Percentiles rank a stretch among this genome's conserved stretches.
Conservation (phyloP, 1,139 yeast species). For the Sugiyamaella novakii region DNA sequence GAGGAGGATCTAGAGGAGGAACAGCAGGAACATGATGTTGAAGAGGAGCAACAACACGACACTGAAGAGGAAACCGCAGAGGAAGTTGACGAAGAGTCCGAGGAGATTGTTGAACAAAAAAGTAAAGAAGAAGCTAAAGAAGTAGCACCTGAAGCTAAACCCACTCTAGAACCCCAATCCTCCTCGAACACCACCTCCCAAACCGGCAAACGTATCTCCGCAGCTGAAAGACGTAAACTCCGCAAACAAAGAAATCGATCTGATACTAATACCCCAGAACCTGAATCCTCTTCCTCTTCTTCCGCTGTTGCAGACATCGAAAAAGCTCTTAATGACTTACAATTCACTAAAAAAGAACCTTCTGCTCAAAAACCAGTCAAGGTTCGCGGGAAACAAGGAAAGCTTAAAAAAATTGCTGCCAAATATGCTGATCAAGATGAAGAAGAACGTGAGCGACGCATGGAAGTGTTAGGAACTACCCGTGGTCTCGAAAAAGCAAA, state of each 20-base stretch:
- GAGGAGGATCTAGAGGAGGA: slow-evolving; percentile 19
- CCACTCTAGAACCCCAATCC: slow-evolving; percentile 21
- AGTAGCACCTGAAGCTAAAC: slow-evolving; percentile 1
- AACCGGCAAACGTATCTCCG: slow-evolving; percentile 15
- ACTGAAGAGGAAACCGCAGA: slow-evolving; percentile 18
- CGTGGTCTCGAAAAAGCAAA: slow-evolving; percentile 57
- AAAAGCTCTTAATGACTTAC: slow-evolving; percentile 27
- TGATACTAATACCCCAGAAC: slow-evolving; percentile 17
- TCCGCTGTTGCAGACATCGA: slow-evolving; percentile 27
- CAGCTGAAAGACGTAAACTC: slow-evolving; percentile 18
- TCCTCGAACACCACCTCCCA: slow-evolving; percentile 1
- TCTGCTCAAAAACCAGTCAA: slow-evolving; percentile 36
- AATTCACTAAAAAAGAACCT: slow-evolving; percentile 26
- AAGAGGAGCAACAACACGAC: slow-evolving; percentile 20
- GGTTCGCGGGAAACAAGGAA: slow-evolving; percentile 82
- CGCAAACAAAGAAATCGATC: slow-evolving; percentile 14
- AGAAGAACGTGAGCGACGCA: slow-evolving; percentile 70
- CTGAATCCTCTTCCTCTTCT: slow-evolving; percentile 18
- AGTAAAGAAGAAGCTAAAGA: slow-evolving; percentile 3
- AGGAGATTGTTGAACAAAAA: slow-evolving; percentile 20
- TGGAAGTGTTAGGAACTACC: slow-evolving; percentile 82
- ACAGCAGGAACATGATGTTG: slow-evolving; percentile 12
- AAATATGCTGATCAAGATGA: slow-evolving; percentile 93
- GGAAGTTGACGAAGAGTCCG: slow-evolving; percentile 17
- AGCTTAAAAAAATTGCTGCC: slow-evolving; percentile 75